Evolutionary conservation across 2,329 filamentous ascomycete genomes (phyloP).

Genomic region (Penicillium sp.): DNA sequence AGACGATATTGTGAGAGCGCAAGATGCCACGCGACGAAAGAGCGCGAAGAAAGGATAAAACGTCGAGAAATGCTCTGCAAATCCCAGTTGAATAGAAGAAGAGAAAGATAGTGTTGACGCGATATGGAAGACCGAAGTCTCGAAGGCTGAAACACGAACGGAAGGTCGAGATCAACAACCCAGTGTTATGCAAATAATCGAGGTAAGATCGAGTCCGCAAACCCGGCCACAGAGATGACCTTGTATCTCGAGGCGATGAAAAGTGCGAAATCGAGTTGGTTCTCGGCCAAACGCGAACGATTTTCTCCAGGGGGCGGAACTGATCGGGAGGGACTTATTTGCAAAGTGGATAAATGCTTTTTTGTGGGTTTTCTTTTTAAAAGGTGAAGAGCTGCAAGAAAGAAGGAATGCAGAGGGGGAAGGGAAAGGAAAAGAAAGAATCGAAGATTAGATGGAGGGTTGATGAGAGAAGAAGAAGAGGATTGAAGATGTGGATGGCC

Average conservation of each 20-base stretch:
- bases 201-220: conserved; percentile 5
- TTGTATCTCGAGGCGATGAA: background rate
- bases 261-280: conserved; percentile 10
- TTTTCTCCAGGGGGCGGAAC: conserved; percentile 26
- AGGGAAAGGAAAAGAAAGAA: conserved; percentile 27
- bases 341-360: conserved; percentile 16
- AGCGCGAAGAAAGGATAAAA: conserved; percentile 13
- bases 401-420: conserved; percentile 28
- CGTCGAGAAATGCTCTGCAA: conserved; percentile 38
- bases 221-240: conserved; percentile 3
- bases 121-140: conserved; percentile 19
- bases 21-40: conserved; percentile 8
- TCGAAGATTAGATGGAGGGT: conserved; percentile 27
- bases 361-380: conserved; percentile 24
- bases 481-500: conserved; percentile 17
- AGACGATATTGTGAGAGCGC: conserved; percentile 15
- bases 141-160: conserved; percentile 18
- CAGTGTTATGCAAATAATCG: background rate
- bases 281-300: conserved; percentile 23
- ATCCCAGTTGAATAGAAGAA: conserved; percentile 25
- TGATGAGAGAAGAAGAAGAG: conserved; percentile 21
- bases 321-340: conserved; percentile 23
- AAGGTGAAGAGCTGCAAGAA: conserved; percentile 29
- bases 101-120: conserved; percentile 24
- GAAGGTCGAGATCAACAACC: conserved; percentile 9